These are phyloP conservation scores for Candida sonorensis DNA, from an alignment of 805 yeast genomes.

Conservation along the genomic window DNA sequence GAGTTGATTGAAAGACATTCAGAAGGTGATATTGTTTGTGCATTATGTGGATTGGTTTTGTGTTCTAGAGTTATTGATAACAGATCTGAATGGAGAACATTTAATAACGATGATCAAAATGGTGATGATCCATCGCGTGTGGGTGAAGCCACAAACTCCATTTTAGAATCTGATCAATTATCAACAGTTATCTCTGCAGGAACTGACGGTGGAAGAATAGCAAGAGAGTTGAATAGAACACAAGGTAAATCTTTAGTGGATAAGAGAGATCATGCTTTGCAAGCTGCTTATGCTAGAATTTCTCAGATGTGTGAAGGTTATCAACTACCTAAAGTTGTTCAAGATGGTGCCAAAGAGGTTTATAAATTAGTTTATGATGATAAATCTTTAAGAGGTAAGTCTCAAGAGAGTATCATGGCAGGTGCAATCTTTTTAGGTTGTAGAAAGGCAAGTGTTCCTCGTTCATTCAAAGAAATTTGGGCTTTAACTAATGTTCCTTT, in stretches of 20 bases:
- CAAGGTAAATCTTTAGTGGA: slow-evolving; percentile 84
- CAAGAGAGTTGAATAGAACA: slow-evolving; percentile 86
- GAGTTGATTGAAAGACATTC: slow-evolving; percentile 90
- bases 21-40: slow-evolving; percentile 98
- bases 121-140: slow-evolving; percentile 99
- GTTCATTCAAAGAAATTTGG: slow-evolving; percentile 94
- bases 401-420: slow-evolving; percentile 92
- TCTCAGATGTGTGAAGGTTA: slow-evolving; percentile 97
- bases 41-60: slow-evolving; percentile 88
- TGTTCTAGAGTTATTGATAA: slow-evolving; percentile 92
- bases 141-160: slow-evolving; percentile 93
- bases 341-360: slow-evolving; percentile 96
- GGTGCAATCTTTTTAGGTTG: slow-evolving; percentile 94
- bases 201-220: slow-evolving; percentile 75
- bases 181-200: slow-evolving; percentile 88
- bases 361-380: slow-evolving; percentile 88
- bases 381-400: slow-evolving; percentile 77
- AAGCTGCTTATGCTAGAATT: slow-evolving; percentile 83
- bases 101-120: slow-evolving; percentile 94
- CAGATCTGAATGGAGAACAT: slow-evolving; percentile 97
- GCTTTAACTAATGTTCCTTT: slow-evolving; percentile 90
- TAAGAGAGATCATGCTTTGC: slow-evolving; percentile 78
- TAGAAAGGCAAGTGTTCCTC: slow-evolving; percentile 85
- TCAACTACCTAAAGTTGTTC: slow-evolving; percentile 89
- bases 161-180: slow-evolving; percentile 84